Evolutionary conservation across 2,329 filamentous ascomycete genomes (phyloP).

Genomic region (Colletotrichum sublineola): DNA sequence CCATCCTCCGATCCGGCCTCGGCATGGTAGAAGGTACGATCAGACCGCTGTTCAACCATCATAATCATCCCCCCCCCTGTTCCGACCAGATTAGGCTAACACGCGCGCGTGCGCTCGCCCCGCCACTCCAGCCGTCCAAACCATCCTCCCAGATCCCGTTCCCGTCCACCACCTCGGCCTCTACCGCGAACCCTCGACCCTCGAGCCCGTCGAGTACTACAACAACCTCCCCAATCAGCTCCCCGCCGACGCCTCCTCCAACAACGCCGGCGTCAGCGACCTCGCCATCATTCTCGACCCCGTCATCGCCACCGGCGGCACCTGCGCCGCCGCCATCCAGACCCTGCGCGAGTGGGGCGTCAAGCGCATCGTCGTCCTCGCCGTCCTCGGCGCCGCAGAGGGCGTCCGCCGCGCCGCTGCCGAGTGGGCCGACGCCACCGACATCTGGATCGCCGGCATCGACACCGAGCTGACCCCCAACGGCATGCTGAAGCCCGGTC

Average conservation of each 20-base stretch:
- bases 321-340: conserved; percentile 89
- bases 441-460: conserved; percentile 86
- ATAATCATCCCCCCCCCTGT: background rate
- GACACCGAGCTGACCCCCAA: conserved; percentile 80
- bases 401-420: conserved; percentile 80
- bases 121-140: conserved; percentile 74
- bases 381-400: conserved; percentile 78
- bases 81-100: conserved; percentile 18
- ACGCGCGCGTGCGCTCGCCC: background rate
- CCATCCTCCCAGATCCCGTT: conserved; percentile 82
- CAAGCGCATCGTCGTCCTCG: conserved; percentile 81
- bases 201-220: conserved; percentile 96
- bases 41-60: background rate
- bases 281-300: conserved; percentile 91
- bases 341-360: conserved; percentile 93
- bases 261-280: conserved; percentile 53
- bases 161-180: conserved; percentile 94
- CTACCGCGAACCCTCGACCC: conserved; percentile 88
- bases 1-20: conserved; percentile 91
- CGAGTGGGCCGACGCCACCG: conserved; percentile 82
- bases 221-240: conserved; percentile 91
- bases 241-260: conserved; percentile 51
- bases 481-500: conserved; percentile 91
- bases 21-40: conserved; percentile 85
- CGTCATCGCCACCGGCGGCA: conserved; percentile 93